phyloP scores from a whole-genome alignment of 192 early-diverging fungal species.

The Backusella liffmaniae region DNA sequence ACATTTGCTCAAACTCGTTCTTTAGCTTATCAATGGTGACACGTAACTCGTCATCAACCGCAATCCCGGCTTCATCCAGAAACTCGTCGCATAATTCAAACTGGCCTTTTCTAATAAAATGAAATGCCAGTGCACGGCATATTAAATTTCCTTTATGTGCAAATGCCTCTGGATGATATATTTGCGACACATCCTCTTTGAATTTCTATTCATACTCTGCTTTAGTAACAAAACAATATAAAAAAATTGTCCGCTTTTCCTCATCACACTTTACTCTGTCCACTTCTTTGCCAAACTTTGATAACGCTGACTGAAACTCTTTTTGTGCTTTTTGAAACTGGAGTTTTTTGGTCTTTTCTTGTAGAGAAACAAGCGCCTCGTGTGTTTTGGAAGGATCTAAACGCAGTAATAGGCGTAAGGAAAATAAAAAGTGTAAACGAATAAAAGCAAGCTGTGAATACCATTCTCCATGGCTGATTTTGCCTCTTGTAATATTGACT shows the following conservation, averaged over 20 bases:
- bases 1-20: constrained; percentile 82
- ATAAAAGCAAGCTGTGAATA: not conserved
- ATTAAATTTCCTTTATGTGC: constrained; percentile 67
- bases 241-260: not conserved
- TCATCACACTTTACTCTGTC: constrained; percentile 54
- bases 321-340: constrained; percentile 53
- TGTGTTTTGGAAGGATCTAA: constrained; percentile 18
- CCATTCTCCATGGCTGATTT: not conserved
- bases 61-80: constrained; percentile 37
- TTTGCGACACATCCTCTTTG: constrained; percentile 59
- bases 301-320: constrained; percentile 60
- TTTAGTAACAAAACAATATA: not conserved
- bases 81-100: constrained; percentile 78
- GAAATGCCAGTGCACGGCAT: constrained; percentile 60
- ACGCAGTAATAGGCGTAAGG: not conserved
- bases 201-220: constrained; percentile 49
- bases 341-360: constrained; percentile 16
- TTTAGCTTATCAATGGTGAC: constrained; percentile 45
- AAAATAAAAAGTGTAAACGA: not conserved
- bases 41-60: constrained; percentile 38
- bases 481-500: not conserved
- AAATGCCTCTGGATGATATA: constrained; percentile 73
- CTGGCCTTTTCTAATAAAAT: constrained; percentile 86
- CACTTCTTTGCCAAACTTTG: constrained; percentile 72
- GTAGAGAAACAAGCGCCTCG: not conserved